Percentiles rank a stretch among this genome's conserved stretches.
These are phyloP conservation scores for Candida caryicola DNA, from an alignment of 805 yeast genomes.

Conservation along the genomic window DNA sequence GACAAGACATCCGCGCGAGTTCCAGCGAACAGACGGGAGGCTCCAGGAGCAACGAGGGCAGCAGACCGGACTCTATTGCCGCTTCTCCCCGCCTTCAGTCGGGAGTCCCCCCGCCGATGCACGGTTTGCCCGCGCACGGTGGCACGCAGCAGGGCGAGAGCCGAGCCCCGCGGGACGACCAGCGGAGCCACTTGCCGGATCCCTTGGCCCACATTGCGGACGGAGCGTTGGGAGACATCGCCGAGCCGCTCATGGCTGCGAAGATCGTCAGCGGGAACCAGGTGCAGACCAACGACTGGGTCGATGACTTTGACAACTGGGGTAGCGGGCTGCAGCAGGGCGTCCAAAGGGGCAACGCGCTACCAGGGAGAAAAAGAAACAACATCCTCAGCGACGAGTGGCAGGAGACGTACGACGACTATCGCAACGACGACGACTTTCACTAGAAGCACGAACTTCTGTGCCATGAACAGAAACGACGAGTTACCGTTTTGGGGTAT, in stretches of 20 bases:
- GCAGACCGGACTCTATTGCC: neutral
- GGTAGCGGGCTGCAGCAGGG: slow-evolving; percentile 11
- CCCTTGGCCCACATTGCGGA: slow-evolving; percentile 43
- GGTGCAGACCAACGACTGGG: slow-evolving; percentile 33
- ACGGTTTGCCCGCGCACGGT: slow-evolving; percentile 3
- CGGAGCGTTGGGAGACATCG: slow-evolving; percentile 32
- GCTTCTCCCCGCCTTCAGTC: neutral
- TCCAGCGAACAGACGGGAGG: slow-evolving; percentile 14
- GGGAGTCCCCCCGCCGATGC: slow-evolving; percentile 15
- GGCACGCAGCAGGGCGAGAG: neutral
- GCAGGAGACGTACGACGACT: slow-evolving; percentile 43
- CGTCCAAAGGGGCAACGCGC: slow-evolving; percentile 2
- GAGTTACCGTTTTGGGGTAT: neutral
- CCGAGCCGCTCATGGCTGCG: slow-evolving; percentile 39
- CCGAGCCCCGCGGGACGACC: slow-evolving; percentile 1
- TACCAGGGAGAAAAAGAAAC: slow-evolving; percentile 4
- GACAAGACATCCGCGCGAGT: slow-evolving; percentile 19
- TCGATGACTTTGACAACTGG: slow-evolving; percentile 28
- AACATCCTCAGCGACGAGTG: slow-evolving; percentile 25
- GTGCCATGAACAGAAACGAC: neutral
- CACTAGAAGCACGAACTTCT: slow-evolving; percentile 9
- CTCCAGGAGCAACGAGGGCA: slow-evolving; percentile 2
- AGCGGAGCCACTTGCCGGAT: slow-evolving; percentile 34
- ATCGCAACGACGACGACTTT: slow-evolving; percentile 39
- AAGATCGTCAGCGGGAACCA: slow-evolving; percentile 41